A percentile compares a stretch with the other conserved stretches of the same genome.
Evolutionary conservation across 2,329 filamentous ascomycete species (phyloP).

Genomic region (Phialophora expanda): DNA sequence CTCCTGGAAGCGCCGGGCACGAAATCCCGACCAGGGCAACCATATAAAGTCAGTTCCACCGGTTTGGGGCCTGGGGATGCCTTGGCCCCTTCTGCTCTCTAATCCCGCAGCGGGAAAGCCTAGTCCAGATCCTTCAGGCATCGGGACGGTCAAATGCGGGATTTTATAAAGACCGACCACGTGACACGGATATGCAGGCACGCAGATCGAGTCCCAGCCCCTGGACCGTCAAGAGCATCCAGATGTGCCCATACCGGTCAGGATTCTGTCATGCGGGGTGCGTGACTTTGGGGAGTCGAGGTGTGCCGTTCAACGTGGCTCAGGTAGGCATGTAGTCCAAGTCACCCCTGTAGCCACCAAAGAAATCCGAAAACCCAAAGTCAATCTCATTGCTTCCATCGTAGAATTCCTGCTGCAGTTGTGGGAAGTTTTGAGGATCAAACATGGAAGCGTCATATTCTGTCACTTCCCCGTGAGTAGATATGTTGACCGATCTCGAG

Average conservation of each 20-base stretch:
- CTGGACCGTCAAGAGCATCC: background rate
- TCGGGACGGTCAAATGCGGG: conserved; percentile 4
- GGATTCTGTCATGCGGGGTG: background rate
- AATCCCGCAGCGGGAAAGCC: background rate
- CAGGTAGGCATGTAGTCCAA: conserved; percentile 18
- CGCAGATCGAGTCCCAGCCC: background rate
- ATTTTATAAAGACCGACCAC: conserved; percentile 1
- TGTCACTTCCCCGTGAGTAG: conserved; percentile 7
- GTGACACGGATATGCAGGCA: background rate
- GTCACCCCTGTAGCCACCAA: conserved; percentile 23
- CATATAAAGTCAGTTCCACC: background rate
- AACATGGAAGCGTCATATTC: conserved; percentile 26
- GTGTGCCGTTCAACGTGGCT: background rate
- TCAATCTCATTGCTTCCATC: conserved; percentile 25
- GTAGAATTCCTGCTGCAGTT: conserved; percentile 19
- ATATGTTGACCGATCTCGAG: conserved; percentile 8
- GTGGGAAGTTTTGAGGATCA: conserved; percentile 24
- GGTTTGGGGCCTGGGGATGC: background rate
- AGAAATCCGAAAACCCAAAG: conserved; percentile 32
- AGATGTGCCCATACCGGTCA: background rate
- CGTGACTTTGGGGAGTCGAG: background rate
- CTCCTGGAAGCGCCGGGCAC: background rate
- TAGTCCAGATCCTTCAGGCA: background rate
- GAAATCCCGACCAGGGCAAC: background rate
- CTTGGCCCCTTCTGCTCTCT: background rate